phyloP scores from a whole-genome alignment of 2,329 filamentous ascomycete species.

The Neurospora sp. region DNA sequence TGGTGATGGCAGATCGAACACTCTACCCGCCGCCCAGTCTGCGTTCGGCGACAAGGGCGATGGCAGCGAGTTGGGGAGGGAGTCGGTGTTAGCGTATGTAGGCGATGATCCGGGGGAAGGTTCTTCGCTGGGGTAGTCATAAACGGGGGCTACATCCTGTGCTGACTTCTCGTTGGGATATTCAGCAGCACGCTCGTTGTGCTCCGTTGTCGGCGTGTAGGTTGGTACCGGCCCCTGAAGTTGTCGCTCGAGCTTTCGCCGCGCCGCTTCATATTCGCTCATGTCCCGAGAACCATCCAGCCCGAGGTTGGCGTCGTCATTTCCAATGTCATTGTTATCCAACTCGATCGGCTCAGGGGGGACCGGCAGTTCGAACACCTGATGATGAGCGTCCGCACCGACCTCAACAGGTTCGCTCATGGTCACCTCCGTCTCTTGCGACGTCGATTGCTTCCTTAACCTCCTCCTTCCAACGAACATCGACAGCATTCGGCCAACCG shows the following conservation, averaged over 20 bases:
- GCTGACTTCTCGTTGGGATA: constrained; percentile 19
- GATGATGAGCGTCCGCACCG: constrained; percentile 33
- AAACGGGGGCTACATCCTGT: constrained; percentile 22
- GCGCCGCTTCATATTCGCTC: constrained; percentile 40
- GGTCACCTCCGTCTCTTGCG: constrained; percentile 20
- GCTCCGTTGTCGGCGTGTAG: constrained; percentile 28
- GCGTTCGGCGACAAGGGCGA: constrained; percentile 38
- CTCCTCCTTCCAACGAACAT: constrained; percentile 30
- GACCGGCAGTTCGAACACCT: constrained; percentile 43
- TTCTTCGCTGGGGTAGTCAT: constrained; percentile 25
- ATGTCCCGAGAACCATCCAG: constrained; percentile 24
- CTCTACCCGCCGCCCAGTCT: constrained; percentile 29
- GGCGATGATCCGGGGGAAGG: constrained; percentile 24
- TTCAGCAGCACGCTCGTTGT: constrained; percentile 1
- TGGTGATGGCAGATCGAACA: constrained; percentile 33
- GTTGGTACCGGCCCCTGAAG: constrained; percentile 39
- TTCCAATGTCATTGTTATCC: constrained; percentile 31
- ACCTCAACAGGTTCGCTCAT: constrained; percentile 28
- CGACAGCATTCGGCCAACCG: constrained; percentile 31
- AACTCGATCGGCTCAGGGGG: constrained; percentile 38
- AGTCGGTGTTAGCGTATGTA: constrained; percentile 28
- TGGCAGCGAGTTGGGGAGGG: constrained; percentile 31
- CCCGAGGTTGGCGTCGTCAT: constrained; percentile 29
- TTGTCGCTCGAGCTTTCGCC: constrained; percentile 40
- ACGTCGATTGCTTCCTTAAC: constrained; percentile 16